These are phyloP conservation scores for Rhodotorula diobovata DNA, from an alignment of 768 basidiomycete genomes.

Conservation along the genomic window DNA sequence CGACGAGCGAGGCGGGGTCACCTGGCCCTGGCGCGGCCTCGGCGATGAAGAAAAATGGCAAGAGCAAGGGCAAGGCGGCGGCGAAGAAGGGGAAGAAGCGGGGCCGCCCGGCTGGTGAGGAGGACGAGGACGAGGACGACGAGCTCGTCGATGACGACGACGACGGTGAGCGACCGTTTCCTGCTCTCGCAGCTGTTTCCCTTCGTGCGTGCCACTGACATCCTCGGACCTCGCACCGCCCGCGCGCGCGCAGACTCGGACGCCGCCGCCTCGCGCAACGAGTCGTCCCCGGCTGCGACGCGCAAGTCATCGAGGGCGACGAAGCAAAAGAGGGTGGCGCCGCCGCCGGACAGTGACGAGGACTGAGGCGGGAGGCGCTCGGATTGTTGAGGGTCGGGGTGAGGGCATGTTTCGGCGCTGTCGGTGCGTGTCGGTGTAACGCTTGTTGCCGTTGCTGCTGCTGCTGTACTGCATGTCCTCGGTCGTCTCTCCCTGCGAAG, in stretches of 20 bases:
- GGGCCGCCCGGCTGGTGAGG: slow-evolving; percentile 10
- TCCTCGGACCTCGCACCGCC: not conserved
- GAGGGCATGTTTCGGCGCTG: too few relatives aligned
- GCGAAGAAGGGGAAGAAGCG: slow-evolving; percentile 39
- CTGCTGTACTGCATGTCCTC: too few relatives aligned
- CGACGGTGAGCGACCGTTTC: slow-evolving; percentile 26
- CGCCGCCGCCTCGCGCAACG: not conserved
- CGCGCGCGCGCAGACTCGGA: not conserved
- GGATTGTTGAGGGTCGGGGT: too few relatives aligned
- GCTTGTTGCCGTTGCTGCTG: too few relatives aligned
- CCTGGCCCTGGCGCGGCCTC: not conserved
- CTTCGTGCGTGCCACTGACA: not conserved
- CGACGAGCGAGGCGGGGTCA: not conserved
- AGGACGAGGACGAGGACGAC: slow-evolving; percentile 37
- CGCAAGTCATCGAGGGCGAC: not conserved
- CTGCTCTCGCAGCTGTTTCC: not conserved
- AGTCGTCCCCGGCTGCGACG: not conserved
- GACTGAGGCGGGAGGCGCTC: too few relatives aligned
- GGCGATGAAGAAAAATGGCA: not conserved
- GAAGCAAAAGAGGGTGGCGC: not conserved
- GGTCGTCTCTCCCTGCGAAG: too few relatives aligned
- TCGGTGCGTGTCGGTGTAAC: too few relatives aligned
- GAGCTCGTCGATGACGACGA: slow-evolving; percentile 19
- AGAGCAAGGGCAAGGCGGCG: slow-evolving; percentile 34
- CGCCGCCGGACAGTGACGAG: slow-evolving; percentile 12